phyloP scores from a whole-genome alignment of 495 filamentous ascomycete species.

The Jackrogersella minutella region DNA sequence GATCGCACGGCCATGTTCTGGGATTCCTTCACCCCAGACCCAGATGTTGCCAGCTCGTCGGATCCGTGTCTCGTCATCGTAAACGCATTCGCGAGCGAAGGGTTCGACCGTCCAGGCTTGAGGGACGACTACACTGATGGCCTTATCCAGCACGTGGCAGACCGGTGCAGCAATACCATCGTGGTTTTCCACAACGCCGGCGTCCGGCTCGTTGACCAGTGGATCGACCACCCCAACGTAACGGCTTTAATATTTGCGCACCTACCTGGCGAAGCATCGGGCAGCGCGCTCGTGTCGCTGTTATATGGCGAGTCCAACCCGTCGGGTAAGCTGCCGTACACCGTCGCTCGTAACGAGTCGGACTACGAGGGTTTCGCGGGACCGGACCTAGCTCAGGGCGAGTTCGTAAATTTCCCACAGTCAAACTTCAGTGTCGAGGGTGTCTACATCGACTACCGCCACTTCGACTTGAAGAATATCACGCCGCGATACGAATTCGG shows the following conservation, averaged over 20 bases:
- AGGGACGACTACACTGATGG: constrained; percentile 54
- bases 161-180: constrained; percentile 59
- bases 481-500: constrained; percentile 69
- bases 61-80: constrained; percentile 68
- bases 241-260: constrained; percentile 61
- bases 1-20: constrained; percentile 56
- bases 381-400: constrained; percentile 24
- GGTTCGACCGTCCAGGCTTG: constrained; percentile 43
- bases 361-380: constrained; percentile 56
- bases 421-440: constrained; percentile 62
- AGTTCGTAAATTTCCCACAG: constrained; percentile 51
- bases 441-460: constrained; percentile 65
- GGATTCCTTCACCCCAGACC: constrained; percentile 45
- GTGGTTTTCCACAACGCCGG: constrained; percentile 63
- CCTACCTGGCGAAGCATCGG: constrained; percentile 62
- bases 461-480: constrained; percentile 63
- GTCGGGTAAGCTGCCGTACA: constrained; percentile 68
- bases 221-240: constrained; percentile 60
- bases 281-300: constrained; percentile 57
- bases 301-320: constrained; percentile 62
- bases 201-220: constrained; percentile 57
- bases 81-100: constrained; percentile 61
- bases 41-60: constrained; percentile 46
- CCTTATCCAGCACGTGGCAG: constrained; percentile 58
- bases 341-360: constrained; percentile 59